A percentile compares a stretch with the other conserved stretches of the same genome.
Evolutionary conservation across 2,329 filamentous ascomycete genomes (phyloP).

Genomic region (Colletotrichum sp.): DNA sequence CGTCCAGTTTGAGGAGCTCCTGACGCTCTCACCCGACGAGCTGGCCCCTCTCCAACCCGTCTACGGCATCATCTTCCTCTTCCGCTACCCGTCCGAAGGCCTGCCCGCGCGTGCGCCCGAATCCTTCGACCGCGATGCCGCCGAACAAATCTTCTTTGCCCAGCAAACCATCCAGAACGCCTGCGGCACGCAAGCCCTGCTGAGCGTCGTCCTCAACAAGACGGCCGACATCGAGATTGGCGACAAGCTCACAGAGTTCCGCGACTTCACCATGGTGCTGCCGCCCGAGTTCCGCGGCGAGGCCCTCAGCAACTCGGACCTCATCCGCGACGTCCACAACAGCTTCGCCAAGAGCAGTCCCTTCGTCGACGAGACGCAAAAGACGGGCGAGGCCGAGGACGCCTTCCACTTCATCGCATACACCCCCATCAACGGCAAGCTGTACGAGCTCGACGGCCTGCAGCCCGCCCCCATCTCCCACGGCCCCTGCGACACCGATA

Average conservation of each 20-base stretch:
- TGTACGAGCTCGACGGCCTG: slow-evolving; percentile 95
- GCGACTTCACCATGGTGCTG: slow-evolving; percentile 85
- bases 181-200: slow-evolving; percentile 93
- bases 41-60: slow-evolving; percentile 76
- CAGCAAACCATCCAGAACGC: slow-evolving; percentile 98
- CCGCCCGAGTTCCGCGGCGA: slow-evolving; percentile 74
- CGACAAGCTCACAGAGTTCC: slow-evolving; percentile 73
- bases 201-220: slow-evolving; percentile 92
- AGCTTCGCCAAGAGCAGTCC: slow-evolving; percentile 87
- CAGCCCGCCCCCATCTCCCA: slow-evolving; percentile 93
- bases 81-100: slow-evolving; percentile 91
- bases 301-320: slow-evolving; percentile 66
- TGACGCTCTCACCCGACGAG: slow-evolving; percentile 81
- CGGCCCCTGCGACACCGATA: slow-evolving; percentile 70
- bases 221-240: slow-evolving; percentile 75
- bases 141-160: slow-evolving; percentile 88
- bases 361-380: slow-evolving; percentile 89
- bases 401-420: slow-evolving; percentile 99
- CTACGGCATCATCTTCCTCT: slow-evolving; percentile 98
- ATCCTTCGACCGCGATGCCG: slow-evolving; percentile 75
- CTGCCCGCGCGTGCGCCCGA: slow-evolving; percentile 20
- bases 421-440: slow-evolving; percentile 75
- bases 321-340: slow-evolving; percentile 84
- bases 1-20: slow-evolving; percentile 96
- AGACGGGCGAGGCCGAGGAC: slow-evolving; percentile 77